Evolutionary conservation across 495 filamentous ascomycete genomes (phyloP), one percentile per base, ranked within the genome.

Genomic region (Sabuloglossum arenarium): DNA sequence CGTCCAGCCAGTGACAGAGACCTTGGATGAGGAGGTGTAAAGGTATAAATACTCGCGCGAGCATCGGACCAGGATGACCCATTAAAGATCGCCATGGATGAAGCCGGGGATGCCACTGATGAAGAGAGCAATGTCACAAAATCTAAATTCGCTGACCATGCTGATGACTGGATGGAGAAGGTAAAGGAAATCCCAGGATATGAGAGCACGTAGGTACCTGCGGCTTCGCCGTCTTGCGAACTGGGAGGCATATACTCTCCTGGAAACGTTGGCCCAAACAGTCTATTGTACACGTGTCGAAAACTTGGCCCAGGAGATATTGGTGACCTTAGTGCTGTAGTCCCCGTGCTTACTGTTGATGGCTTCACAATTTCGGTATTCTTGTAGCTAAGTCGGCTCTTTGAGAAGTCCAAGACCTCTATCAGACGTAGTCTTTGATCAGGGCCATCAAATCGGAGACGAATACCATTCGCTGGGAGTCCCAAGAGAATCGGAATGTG

Each of bases 121-220:
- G 87, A 88, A 1, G 86, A 88, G 8, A 98, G 76, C 34, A 95
- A 66, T 1, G 85, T 82, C 47, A 94, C 86, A 61, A 91, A 86
- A 63, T 95, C 87, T 60, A 86, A 84, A 54, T 82, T 74, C 9
- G 82, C 75, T 31, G 83, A 84, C 75, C 86, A 95, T n/a, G 81
- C 76, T 4, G 79, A 80, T 56, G 77, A 68, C 53, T 80, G 77
- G 46, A 98, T 71, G 16, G 86, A 84, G 60, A 97, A 98, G 6
- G 79, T 84, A 65, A 97, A 96, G 0, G 89, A 85, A 25, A 98
- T 78, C 0, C 91, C 91, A 11, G 90, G 88, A 66, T 95, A 98
- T 3, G 90, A 96, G 12, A 96, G 71, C 14, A 93, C 77, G 64
- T 95, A 97, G 14, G 75, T 73, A 4, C 83, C 82, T 58, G 61